Evolutionary conservation across 208 protist species (phyloP).

Genomic region (Wallacemonas sp.): DNA sequence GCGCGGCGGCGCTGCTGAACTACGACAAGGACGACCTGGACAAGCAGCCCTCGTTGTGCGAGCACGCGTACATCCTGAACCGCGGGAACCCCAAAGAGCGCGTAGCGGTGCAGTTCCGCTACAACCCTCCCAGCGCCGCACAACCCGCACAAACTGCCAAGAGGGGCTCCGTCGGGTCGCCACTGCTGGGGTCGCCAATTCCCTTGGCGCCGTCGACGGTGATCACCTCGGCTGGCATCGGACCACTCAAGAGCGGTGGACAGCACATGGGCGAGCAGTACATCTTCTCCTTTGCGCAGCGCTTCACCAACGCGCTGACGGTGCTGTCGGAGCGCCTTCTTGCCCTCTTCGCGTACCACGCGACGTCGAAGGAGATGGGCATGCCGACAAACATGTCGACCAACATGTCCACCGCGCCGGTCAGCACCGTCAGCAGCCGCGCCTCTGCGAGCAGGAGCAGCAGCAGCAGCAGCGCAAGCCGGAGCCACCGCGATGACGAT

Average conservation of each 20-base stretch:
- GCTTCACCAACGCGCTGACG: conserved; percentile 59
- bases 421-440: conserved; percentile 8
- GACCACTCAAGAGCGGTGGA: conserved; percentile 46
- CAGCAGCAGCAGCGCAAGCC: conserved; percentile 21
- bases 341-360: conserved; percentile 32
- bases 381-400: background rate
- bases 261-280: conserved; percentile 72
- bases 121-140: conserved; percentile 22
- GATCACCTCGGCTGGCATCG: conserved; percentile 12
- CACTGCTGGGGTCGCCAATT: background rate
- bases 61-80: conserved; percentile 76
- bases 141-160: too few relatives aligned
- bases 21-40: conserved; percentile 58
- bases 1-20: conserved; percentile 61
- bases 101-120: conserved; percentile 55
- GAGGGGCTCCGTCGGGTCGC: too few relatives aligned
- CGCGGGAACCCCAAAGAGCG: conserved; percentile 73
- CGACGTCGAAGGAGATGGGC: conserved; percentile 13
- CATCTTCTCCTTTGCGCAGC: conserved; percentile 66
- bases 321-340: conserved; percentile 42
- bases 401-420: background rate
- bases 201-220: background rate
- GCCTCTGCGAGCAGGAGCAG: conserved; percentile 9
- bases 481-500: conserved; percentile 10
- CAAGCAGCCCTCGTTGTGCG: conserved; percentile 42